phyloP scores from a whole-genome alignment of 352 stramenopile genomes.

The Halophytophthora batemanensis region DNA sequence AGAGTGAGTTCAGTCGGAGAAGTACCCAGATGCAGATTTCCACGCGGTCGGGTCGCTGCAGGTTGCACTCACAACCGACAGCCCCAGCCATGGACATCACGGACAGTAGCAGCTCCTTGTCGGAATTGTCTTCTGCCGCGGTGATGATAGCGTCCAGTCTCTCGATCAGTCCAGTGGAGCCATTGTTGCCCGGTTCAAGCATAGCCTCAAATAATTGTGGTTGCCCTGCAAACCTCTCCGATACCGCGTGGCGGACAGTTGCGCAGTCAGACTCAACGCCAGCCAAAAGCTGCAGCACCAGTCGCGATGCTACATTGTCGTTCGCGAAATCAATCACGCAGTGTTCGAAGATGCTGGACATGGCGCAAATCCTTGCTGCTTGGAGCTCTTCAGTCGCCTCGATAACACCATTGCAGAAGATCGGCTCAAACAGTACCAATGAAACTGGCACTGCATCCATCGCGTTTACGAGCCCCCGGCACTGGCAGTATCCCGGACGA shows the following conservation, averaged over 20 bases:
- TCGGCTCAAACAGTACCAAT: constrained; percentile 27
- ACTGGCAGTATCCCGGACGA: constrained; percentile 20
- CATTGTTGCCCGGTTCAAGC: constrained; percentile 25
- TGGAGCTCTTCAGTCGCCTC: constrained; percentile 14
- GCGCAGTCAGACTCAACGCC: constrained; percentile 21
- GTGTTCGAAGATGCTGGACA: constrained; percentile 41
- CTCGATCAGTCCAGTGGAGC: constrained; percentile 30
- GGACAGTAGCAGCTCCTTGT: constrained; percentile 17
- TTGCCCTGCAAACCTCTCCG: constrained; percentile 17
- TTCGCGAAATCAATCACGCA: constrained; percentile 31
- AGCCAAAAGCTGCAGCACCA: constrained; percentile 29
- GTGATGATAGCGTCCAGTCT: constrained; percentile 29
- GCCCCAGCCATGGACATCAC: constrained; percentile 31
- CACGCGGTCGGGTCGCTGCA: constrained; percentile 23
- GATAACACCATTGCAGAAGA: constrained; percentile 15
- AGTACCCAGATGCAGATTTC: constrained; percentile 52
- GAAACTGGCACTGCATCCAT: constrained; percentile 23
- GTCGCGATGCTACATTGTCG: constrained; percentile 20
- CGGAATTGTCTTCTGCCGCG: constrained; percentile 27
- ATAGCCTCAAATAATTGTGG: constrained; percentile 31
- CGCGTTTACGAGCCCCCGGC: constrained; percentile 11
- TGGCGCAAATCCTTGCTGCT: constrained; percentile 16
- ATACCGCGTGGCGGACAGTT: constrained; percentile 16
- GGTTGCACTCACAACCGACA: constrained; percentile 40
- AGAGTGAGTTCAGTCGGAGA: constrained; percentile 45